phyloP scores from a whole-genome alignment of 2,329 filamentous ascomycete genomes.

The Emergomyces africanus region DNA sequence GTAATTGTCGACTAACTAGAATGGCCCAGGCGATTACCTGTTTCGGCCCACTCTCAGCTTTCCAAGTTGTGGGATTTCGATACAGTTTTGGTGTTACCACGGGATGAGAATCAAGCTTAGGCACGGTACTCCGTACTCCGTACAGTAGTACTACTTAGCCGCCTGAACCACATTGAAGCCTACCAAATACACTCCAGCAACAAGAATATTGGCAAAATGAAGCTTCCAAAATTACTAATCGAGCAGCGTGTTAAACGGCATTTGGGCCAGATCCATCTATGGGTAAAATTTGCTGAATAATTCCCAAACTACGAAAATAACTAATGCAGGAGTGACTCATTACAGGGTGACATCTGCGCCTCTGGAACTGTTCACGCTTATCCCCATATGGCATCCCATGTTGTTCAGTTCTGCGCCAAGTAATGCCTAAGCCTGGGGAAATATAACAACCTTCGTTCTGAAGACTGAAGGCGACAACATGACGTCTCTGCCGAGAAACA shows the following conservation, averaged over 20 bases:
- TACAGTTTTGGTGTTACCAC: not conserved
- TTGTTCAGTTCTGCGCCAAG: not conserved
- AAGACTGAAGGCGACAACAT: not conserved
- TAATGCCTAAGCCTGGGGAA: not conserved
- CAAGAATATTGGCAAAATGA: not conserved
- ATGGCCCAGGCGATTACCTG: not conserved
- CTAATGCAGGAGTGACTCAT: not conserved
- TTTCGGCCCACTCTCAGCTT: not conserved
- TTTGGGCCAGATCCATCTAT: not conserved
- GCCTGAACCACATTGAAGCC: not conserved
- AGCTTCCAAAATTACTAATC: not conserved
- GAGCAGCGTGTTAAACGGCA: not conserved
- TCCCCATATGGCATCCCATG: not conserved
- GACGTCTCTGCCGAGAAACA: not conserved
- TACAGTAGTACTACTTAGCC: too few species aligned
- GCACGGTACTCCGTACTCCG: too few species aligned
- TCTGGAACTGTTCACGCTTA: not conserved
- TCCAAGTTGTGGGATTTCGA: not conserved
- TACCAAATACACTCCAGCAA: not conserved
- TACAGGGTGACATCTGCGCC: not conserved
- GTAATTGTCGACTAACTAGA: not conserved
- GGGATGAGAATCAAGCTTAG: not conserved
- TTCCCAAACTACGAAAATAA: not conserved
- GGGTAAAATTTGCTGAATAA: not conserved
- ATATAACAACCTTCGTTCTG: not conserved